phyloP scores from a whole-genome alignment of 371 early-diverging fungal genomes.

The Mucor lusitanicus region DNA sequence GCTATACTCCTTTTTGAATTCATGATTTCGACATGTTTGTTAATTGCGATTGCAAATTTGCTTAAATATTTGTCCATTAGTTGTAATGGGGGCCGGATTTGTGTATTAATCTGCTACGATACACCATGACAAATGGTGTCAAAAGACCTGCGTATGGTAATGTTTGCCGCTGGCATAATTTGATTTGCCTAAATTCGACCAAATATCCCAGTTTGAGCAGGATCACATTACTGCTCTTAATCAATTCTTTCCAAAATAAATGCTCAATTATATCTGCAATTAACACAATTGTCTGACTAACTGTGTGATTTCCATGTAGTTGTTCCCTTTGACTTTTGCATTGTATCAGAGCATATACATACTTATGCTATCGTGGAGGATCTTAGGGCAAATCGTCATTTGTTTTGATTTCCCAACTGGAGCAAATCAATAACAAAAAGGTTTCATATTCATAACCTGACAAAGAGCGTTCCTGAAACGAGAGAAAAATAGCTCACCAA shows the following conservation, averaged over 20 bases:
- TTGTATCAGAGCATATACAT: neutral
- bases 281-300: neutral
- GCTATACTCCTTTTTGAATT: neutral
- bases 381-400: neutral
- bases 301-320: neutral
- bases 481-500: neutral
- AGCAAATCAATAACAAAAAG: neutral
- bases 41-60: neutral
- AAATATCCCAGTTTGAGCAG: neutral
- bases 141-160: neutral
- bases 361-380: neutral
- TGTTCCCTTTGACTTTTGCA: neutral
- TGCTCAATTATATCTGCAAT: neutral
- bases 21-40: neutral
- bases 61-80: neutral
- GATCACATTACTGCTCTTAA: neutral
- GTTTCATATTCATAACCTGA: neutral
- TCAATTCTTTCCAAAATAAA: neutral
- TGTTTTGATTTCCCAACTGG: neutral
- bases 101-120: too few species aligned
- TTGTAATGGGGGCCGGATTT: too few species aligned
- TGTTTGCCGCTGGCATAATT: neutral
- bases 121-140: neutral
- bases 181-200: neutral
- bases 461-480: neutral